phyloP scores from a whole-genome alignment of 1,139 yeast species.

The Waltiozyma sp. region DNA sequence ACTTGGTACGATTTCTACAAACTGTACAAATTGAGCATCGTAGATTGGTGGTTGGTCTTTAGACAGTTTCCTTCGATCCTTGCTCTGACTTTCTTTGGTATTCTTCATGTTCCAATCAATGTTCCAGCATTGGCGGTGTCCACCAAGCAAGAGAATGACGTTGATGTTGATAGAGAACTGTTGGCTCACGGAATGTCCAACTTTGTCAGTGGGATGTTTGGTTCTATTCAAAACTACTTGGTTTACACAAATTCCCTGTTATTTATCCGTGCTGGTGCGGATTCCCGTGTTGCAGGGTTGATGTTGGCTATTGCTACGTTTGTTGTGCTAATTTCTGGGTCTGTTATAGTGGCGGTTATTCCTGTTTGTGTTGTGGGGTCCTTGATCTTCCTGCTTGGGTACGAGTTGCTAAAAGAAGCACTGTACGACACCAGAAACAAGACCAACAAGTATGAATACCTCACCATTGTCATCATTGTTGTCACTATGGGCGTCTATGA shows the following conservation, averaged over 20 bases:
- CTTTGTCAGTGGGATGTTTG: constrained; percentile 68
- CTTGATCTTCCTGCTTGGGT: constrained; percentile 78
- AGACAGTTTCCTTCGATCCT: constrained; percentile 84
- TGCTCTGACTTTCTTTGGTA: constrained; percentile 91
- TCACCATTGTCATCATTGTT: constrained; percentile 75
- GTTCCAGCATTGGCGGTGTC: constrained; percentile 96
- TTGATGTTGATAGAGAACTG: constrained; percentile 85
- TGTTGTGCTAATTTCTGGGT: constrained; percentile 77
- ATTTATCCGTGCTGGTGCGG: constrained; percentile 91
- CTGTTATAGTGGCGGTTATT: constrained; percentile 82
- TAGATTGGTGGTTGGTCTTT: constrained; percentile 61
- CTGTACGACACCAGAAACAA: constrained; percentile 75
- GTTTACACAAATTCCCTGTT: constrained; percentile 90
- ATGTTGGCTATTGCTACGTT: constrained; percentile 76
- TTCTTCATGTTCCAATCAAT: constrained; percentile 91
- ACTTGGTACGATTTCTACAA: constrained; percentile 87
- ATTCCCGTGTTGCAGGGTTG: constrained; percentile 77
- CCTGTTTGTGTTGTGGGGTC: constrained; percentile 96
- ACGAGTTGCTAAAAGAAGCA: constrained; percentile 81
- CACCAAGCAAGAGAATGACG: constrained; percentile 56
- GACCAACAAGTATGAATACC: constrained; percentile 65
- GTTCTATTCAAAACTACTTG: constrained; percentile 86
- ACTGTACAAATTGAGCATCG: constrained; percentile 56
- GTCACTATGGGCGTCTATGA: constrained; percentile 93
- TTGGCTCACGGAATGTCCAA: constrained; percentile 96